phyloP scores from a whole-genome alignment of 176 grass and related monocot species.

The Triticum turgidum region DNA sequence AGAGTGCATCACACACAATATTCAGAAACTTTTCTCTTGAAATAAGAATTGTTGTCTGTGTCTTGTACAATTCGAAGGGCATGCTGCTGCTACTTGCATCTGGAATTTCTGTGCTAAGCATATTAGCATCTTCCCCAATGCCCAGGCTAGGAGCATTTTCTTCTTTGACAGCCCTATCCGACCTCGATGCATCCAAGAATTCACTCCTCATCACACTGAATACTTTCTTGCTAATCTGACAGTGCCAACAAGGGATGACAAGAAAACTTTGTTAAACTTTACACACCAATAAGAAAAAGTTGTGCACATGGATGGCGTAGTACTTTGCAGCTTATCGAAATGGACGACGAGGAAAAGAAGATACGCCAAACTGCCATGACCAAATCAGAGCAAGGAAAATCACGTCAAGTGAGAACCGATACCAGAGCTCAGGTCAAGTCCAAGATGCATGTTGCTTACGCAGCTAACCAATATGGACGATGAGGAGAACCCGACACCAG shows the following conservation, averaged over 20 bases:
- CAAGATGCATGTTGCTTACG: background rate
- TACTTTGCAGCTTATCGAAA: background rate
- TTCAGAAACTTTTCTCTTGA: constrained; percentile 66
- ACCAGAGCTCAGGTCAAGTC: constrained; percentile 26
- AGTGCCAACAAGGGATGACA: constrained; percentile 5
- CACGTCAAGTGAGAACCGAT: background rate
- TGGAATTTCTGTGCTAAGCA: constrained; percentile 22
- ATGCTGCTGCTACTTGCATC: constrained; percentile 39
- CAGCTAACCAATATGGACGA: background rate
- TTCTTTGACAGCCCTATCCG: constrained; percentile 10
- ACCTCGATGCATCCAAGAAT: constrained; percentile 40
- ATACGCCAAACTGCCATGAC: constrained; percentile 20
- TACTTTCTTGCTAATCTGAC: constrained; percentile 95
- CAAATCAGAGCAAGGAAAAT: constrained; percentile 27
- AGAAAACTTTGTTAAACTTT: background rate
- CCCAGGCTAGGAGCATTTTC: constrained; percentile 29
- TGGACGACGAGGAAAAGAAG: background rate
- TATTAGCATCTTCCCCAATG: constrained; percentile 8
- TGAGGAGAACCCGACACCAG: background rate
- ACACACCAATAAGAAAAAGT: constrained; percentile 5
- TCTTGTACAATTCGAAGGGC: constrained; percentile 93
- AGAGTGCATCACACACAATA: constrained; percentile 76
- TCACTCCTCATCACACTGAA: constrained; percentile 73
- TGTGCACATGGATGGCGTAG: background rate
- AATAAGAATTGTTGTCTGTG: constrained; percentile 69